These are phyloP conservation scores for Exophiala viscosa DNA, from an alignment of 2,329 filamentous ascomycete genomes.

Conservation along the genomic window DNA sequence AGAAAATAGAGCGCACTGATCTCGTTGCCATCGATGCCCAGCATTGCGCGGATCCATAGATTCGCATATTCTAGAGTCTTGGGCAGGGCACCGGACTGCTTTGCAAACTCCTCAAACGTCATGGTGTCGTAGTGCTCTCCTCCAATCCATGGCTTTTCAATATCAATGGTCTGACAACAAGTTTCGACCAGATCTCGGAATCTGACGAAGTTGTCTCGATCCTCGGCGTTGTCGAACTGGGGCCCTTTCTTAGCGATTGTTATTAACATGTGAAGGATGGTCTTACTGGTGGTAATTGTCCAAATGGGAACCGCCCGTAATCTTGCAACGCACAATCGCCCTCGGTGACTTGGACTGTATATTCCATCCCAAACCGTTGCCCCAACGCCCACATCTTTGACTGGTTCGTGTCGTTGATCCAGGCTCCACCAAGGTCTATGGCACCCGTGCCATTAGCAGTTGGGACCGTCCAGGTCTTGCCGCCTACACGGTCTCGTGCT, in stretches of 20 bases:
- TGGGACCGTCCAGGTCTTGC: slow-evolving; percentile 35
- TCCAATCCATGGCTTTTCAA: neutral
- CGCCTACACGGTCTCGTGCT: slow-evolving; percentile 42
- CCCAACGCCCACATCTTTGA: slow-evolving; percentile 38
- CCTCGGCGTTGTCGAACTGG: neutral
- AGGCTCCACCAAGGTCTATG: slow-evolving; percentile 55
- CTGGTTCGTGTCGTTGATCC: slow-evolving; percentile 58
- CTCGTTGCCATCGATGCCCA: slow-evolving; percentile 49
- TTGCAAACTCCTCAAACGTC: neutral
- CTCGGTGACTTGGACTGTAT: slow-evolving; percentile 47
- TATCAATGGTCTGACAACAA: neutral
- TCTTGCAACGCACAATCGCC: slow-evolving; percentile 44
- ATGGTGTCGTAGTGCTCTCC: neutral
- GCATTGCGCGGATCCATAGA: slow-evolving; percentile 49
- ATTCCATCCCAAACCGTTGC: slow-evolving; percentile 36
- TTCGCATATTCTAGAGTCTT: slow-evolving; percentile 1
- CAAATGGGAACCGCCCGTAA: slow-evolving; percentile 30
- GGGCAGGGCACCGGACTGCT: neutral
- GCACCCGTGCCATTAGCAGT: slow-evolving; percentile 22
- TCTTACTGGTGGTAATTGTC: neutral
- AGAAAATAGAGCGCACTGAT: slow-evolving; percentile 53
- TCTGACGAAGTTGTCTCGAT: neutral
- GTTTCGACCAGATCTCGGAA: neutral
- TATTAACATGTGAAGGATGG: neutral
- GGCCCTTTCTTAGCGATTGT: neutral